Evolutionary conservation across 768 basidiomycete species (phyloP), one percentile per base, ranked within the genome.

Genomic region (Leccinum incarnatum): DNA sequence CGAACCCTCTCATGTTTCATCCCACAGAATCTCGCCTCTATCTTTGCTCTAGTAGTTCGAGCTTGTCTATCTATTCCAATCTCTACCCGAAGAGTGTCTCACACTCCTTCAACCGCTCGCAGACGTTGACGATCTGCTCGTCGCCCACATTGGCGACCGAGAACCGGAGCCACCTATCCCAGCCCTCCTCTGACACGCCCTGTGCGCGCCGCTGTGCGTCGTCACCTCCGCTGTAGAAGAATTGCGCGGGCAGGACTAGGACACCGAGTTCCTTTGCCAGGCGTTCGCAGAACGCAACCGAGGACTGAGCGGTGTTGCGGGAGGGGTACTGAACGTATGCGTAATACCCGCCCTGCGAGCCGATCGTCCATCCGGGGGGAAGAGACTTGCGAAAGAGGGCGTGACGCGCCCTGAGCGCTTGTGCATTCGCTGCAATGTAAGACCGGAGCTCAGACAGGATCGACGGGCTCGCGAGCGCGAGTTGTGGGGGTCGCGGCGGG

Each of bases 71-170:
- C 17, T 40, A 40, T 40, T 40, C 37, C 11, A 47, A 47, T 23
- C 2, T 54, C 79, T 78, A 81, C 50, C 65, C 74, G 63, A 81
- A 81, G 12, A 52, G 59, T 10, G 12, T 19, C 45, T 72, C 74
- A 27, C 75, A 78, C 59, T 78, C 76, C 55, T 53, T 70, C 64
- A 88, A 64, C 54, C 86, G 74, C 72, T 75, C 75, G 59, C 85
- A 87, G 6, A 83, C 84, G 36, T 70, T 63, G 62, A 68, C 66
- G 17, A 87, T 78, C 66, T 80, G 77, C 53, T 81, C 83, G 53
- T 91, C 88, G 46, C 80, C 78, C n/a, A 91, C 83, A 70, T 91
- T 93, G 12, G 90, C 89, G 3, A 93, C 87, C 10, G 88, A 89
- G 70, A 93, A 89, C 55, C 91, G 79, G 30, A 93, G 74, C 88